Base-by-base conservation (phyloP, 2,329 filamentous ascomycete genomes). In the Trichoderma brevicompactum region DNA sequence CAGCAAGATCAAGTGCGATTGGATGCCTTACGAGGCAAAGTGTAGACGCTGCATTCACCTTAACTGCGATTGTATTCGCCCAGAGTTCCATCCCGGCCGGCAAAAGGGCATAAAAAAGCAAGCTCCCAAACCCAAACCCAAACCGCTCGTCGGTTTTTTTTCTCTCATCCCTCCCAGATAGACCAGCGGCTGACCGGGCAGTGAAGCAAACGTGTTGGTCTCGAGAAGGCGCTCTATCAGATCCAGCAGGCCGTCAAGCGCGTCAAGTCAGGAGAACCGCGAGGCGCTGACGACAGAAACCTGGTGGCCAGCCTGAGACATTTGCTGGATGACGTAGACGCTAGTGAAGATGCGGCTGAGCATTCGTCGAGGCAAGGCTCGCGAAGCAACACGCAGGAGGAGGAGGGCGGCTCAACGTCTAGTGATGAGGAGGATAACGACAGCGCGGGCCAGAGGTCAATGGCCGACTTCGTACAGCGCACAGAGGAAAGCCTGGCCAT, bases 91-190 rank as follows among this genome's bases (percentile, higher is more conserved):
- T 68, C 84, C 91, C 4, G 89, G 89, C 7, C 81, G 90, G 56
- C 89, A 91, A 72, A 92, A 92, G 73, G 90, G 89, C 23, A 89
- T 92, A 67, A 92, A 92, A 75, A 92, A 92, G 89, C 89, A 77
- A 76, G 80, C 70, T 52, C 17, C 41, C 23, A 38, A 28, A 54
- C 23, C 48, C 28, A 65, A 7, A n/a, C n/a, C 23, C 23, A 28
- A 28, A 28, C 23, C 23, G 23, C 23, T 28, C 23, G 23, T 5
- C 23, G 23, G 23, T 28, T 28, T 28, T 28, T 28, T 28, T 5
- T 28, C 23, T 28, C 23, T 28, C 23, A 28, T 28, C 23, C 5
- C 5, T 43, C 50, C 19, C 46, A 52, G 4, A 41, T 12, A 36
- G 32, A 28, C 7, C 60, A 32, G 40, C 40, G 54, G 38, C 48